Percentiles rank a stretch among this genome's conserved stretches.
phyloP scores from a whole-genome alignment of 2,329 filamentous ascomycete species.

The Gremmenia infestans region DNA sequence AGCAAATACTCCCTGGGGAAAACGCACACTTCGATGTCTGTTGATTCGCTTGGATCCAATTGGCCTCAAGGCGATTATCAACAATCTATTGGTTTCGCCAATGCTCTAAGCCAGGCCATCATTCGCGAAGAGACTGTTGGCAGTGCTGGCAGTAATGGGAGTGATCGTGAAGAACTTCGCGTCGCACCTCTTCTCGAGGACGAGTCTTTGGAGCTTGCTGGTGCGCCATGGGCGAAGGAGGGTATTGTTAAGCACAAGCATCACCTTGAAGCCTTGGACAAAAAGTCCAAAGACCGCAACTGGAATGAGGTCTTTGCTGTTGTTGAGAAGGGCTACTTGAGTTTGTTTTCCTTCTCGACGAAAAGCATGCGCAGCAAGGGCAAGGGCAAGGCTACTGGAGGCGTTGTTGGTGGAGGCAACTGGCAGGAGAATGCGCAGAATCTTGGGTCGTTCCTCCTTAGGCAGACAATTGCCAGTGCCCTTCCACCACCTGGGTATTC shows the following conservation, averaged over 20 bases:
- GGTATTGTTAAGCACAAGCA: slow-evolving; percentile 95
- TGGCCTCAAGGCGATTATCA: slow-evolving; percentile 79
- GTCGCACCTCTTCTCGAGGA: slow-evolving; percentile 75
- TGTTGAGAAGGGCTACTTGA: slow-evolving; percentile 89
- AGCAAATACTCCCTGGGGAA: slow-evolving; percentile 90
- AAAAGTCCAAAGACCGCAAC: slow-evolving; percentile 87
- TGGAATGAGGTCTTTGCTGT: slow-evolving; percentile 97
- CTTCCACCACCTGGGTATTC: slow-evolving; percentile 91
- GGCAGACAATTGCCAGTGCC: slow-evolving; percentile 86
- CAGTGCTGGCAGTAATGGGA: slow-evolving; percentile 36
- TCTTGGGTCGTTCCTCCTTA: slow-evolving; percentile 78
- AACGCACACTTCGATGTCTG: slow-evolving; percentile 85
- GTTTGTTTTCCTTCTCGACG: slow-evolving; percentile 85
- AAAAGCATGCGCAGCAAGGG: slow-evolving; percentile 69
- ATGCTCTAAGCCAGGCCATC: slow-evolving; percentile 92
- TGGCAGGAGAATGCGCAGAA: slow-evolving; percentile 97
- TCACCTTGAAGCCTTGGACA: slow-evolving; percentile 84
- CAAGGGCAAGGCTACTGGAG: slow-evolving; percentile 48
- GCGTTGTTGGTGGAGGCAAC: slow-evolving; percentile 87
- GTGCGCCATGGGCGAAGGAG: slow-evolving; percentile 98
- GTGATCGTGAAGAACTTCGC: slow-evolving; percentile 33
- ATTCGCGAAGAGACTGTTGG: slow-evolving; percentile 77
- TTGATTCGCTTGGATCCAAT: slow-evolving; percentile 80
- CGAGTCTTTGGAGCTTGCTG: slow-evolving; percentile 83
- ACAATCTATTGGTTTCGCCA: slow-evolving; percentile 95